These are phyloP conservation scores for Colletotrichum euphorbiae DNA, from an alignment of 2,329 filamentous ascomycete genomes.

Conservation along the genomic window DNA sequence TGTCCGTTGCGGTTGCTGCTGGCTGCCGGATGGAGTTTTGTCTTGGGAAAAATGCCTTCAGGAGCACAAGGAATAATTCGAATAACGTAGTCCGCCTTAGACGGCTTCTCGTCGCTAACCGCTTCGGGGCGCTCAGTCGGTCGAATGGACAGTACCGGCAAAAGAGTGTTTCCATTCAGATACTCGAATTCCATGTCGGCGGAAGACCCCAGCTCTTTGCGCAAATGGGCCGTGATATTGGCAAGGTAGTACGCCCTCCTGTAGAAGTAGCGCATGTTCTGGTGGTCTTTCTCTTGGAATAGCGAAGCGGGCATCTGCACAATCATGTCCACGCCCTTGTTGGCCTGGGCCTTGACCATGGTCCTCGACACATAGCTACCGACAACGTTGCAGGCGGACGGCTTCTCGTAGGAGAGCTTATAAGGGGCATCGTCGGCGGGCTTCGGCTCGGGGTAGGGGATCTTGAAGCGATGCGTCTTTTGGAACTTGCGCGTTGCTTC, in stretches of 20 bases:
- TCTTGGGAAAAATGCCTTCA: constrained; percentile 74
- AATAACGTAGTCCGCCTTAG: constrained; percentile 66
- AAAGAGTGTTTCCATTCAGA: constrained; percentile 79
- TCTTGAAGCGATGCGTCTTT: constrained; percentile 73
- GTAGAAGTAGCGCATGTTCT: constrained; percentile 94
- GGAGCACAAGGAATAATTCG: constrained; percentile 82
- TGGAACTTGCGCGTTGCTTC: constrained; percentile 77
- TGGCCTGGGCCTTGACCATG: constrained; percentile 72
- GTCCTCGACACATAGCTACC: constrained; percentile 87
- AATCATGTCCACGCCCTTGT: constrained; percentile 80
- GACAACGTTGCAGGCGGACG: constrained; percentile 84
- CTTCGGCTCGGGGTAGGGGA: constrained; percentile 87
- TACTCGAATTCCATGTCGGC: constrained; percentile 73
- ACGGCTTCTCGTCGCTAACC: constrained; percentile 42
- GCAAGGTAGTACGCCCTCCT: constrained; percentile 93
- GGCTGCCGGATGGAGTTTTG: constrained; percentile 77
- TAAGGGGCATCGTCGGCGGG: constrained; percentile 83
- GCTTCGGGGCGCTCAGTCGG: constrained; percentile 45
- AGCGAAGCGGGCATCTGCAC: constrained; percentile 84
- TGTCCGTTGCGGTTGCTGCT: constrained; percentile 74
- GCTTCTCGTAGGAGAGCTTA: constrained; percentile 82
- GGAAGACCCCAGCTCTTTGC: constrained; percentile 63
- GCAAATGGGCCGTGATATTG: constrained; percentile 79
- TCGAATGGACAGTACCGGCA: constrained; percentile 71
- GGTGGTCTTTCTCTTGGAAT: constrained; percentile 95